Evolutionary conservation across 352 stramenopile genomes (phyloP).

Genomic region (Globisporangium solare): DNA sequence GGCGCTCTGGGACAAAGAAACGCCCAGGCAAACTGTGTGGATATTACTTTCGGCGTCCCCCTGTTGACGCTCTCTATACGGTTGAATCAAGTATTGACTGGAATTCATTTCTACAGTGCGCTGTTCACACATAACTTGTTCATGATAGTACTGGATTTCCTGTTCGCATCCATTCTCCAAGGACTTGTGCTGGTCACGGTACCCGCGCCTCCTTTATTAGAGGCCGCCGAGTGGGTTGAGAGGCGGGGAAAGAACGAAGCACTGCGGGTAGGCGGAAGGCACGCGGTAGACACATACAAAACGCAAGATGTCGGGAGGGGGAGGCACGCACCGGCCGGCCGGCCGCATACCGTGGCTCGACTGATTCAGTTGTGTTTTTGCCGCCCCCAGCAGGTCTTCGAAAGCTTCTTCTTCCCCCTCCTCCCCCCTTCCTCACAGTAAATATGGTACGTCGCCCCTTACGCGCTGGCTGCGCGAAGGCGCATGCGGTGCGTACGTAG

Average conservation of each 20-base stretch:
- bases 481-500: background rate
- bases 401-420: constrained; percentile 6
- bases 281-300: constrained; percentile 14
- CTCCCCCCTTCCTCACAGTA: constrained; percentile 6
- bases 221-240: background rate
- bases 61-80: too few relatives aligned
- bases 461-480: background rate
- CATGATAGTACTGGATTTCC: too few relatives aligned
- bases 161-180: background rate
- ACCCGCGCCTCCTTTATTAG: background rate
- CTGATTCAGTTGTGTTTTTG: constrained; percentile 27
- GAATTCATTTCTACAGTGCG: too few relatives aligned
- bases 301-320: constrained; percentile 12
- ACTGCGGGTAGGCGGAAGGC: background rate
- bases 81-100: background rate
- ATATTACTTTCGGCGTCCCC: background rate
- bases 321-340: background rate
- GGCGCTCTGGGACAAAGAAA: background rate
- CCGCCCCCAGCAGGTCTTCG: constrained; percentile 17
- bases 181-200: background rate
- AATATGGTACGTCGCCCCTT: constrained; percentile 16
- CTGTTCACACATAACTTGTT: too few relatives aligned
- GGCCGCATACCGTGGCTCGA: background rate
- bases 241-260: constrained; percentile 1
- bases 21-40: background rate